Conservation (phyloP, 306 rosid genomes). For the Spatholobus suberectus region DNA sequence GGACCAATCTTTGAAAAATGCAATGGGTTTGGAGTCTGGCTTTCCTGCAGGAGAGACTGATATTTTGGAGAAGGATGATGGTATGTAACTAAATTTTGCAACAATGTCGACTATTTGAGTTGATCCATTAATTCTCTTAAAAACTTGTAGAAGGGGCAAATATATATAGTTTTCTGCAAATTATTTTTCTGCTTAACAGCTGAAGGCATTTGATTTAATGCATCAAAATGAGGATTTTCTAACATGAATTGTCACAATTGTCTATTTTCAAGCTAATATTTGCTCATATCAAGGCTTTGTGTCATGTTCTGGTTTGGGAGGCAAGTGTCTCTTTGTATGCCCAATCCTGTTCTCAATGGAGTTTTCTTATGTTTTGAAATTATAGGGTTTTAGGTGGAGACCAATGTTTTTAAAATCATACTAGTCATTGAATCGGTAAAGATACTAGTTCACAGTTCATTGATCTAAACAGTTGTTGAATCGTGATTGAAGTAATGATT, state of each 20-base stretch:
- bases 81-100: conserved; percentile 52
- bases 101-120: neutral
- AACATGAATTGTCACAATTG: neutral
- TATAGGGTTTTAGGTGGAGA: neutral
- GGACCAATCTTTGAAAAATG: conserved; percentile 40
- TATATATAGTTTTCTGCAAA: neutral
- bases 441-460: neutral
- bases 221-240: neutral
- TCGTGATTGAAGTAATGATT: neutral
- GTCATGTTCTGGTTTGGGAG: neutral
- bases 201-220: neutral
- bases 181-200: neutral
- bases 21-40: conserved; percentile 47
- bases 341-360: neutral
- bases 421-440: neutral
- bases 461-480: neutral
- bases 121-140: neutral
- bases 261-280: neutral
- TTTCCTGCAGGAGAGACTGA: conserved; percentile 52
- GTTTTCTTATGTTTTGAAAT: too few relatives aligned
- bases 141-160: neutral
- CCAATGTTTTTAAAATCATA: neutral
- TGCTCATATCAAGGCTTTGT: neutral
- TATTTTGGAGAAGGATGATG: conserved; percentile 69
- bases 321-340: neutral